These are phyloP conservation scores for Circinella minor DNA, from an alignment of 371 early-diverging fungal genomes.

Conservation along the genomic window DNA sequence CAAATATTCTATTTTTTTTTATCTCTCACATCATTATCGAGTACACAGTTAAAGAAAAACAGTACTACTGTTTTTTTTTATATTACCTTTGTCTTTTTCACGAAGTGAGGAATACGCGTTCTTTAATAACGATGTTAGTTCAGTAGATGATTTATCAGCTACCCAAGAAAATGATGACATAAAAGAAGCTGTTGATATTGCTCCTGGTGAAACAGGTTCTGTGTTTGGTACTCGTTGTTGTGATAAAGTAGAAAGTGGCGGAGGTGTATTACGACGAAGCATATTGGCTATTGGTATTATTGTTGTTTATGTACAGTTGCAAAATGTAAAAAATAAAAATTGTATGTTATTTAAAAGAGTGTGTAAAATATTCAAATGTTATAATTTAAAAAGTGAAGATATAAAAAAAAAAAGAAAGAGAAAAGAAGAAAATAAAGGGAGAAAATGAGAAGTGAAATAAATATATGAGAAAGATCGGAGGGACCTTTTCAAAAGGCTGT, in stretches of 20 bases:
- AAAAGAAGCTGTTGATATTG: constrained; percentile 38
- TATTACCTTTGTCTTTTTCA: constrained; percentile 47
- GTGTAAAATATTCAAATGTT: neutral
- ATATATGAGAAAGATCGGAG: neutral
- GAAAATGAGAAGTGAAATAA: neutral
- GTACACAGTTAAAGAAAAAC: neutral
- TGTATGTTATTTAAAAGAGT: constrained; percentile 14
- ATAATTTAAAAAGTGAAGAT: neutral
- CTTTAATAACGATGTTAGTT: constrained; percentile 38
- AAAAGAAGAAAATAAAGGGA: constrained; percentile 3
- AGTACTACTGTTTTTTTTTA: neutral
- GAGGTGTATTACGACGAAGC: constrained; percentile 16
- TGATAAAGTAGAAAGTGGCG: constrained; percentile 8
- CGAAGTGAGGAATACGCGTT: constrained; percentile 40
- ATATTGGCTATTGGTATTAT: constrained; percentile 2
- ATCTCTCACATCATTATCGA: neutral
- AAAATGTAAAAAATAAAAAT: too few species aligned
- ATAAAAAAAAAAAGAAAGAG: constrained; percentile 4
- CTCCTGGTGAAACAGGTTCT: constrained; percentile 26
- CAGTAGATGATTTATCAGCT: constrained; percentile 47
- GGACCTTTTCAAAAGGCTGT: neutral
- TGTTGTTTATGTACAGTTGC: neutral
- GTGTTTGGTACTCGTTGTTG: constrained; percentile 1
- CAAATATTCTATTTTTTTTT: too few species aligned
- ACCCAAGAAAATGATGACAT: constrained; percentile 48